Conservation (phyloP, 2,329 filamentous ascomycete genomes). For the Nannizzia gypsea region DNA sequence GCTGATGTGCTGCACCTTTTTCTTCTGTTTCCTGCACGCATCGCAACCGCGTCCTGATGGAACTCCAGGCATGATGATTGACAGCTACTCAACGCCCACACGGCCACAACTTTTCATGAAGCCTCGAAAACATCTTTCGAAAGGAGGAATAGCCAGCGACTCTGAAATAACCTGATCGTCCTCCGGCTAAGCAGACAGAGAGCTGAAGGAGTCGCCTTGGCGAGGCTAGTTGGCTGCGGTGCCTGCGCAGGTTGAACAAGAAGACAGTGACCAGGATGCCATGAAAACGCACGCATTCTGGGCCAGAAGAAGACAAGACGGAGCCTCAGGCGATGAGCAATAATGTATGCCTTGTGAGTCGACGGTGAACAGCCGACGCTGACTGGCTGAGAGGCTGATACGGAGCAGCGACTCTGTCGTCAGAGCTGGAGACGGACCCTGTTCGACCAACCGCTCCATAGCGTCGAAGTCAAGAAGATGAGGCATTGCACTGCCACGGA, state of each 20-base stretch:
- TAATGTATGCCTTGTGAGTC: not conserved
- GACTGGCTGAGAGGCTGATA: not conserved
- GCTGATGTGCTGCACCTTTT: constrained; percentile 33
- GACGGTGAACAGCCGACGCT: not conserved
- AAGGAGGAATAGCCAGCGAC: not conserved
- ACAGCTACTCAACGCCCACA: not conserved
- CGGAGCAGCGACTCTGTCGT: not conserved
- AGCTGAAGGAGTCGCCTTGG: constrained; percentile 1
- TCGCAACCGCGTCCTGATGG: constrained; percentile 42
- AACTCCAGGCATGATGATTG: constrained; percentile 38
- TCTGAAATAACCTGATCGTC: not conserved
- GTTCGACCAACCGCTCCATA: not conserved
- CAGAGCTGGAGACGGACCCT: too few relatives aligned
- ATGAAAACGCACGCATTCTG: too few relatives aligned
- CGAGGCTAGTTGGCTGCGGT: not conserved
- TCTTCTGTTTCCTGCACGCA: constrained; percentile 42
- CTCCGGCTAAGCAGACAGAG: not conserved
- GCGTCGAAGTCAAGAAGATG: too few relatives aligned
- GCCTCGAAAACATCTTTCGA: not conserved
- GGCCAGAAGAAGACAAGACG: not conserved
- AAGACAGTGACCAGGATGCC: not conserved
- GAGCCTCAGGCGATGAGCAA: not conserved
- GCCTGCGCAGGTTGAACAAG: not conserved
- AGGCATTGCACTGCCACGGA: not conserved
- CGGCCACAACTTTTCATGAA: not conserved